Conservation (phyloP, 179 eudicot genomes). For the Silene coronaria region DNA sequence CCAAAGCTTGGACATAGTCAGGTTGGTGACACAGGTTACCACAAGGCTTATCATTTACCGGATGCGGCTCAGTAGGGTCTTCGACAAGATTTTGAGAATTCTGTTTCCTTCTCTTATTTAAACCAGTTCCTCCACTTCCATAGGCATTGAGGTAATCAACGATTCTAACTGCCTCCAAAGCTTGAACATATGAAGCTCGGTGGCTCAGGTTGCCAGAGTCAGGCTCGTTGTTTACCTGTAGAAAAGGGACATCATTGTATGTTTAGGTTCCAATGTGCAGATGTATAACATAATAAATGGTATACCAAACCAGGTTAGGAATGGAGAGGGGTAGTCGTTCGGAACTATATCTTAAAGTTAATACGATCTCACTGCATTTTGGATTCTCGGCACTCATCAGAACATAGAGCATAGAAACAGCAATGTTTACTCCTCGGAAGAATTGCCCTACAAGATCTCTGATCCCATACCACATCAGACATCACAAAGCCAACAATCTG, state of each 20-base stretch:
- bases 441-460: neutral
- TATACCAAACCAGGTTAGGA: neutral
- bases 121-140: constrained; percentile 26
- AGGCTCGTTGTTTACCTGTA: constrained; percentile 27
- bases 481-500: neutral
- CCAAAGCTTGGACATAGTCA: constrained; percentile 24
- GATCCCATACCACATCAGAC: neutral
- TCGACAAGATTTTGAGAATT: constrained; percentile 30
- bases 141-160: constrained; percentile 13
- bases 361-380: neutral
- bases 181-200: constrained; percentile 18
- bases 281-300: neutral
- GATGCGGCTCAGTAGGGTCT: constrained; percentile 18
- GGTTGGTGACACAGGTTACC: constrained; percentile 12
- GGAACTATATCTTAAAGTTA: neutral
- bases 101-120: constrained; percentile 31
- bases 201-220: constrained; percentile 14
- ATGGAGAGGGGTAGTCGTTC: neutral
- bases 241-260: neutral
- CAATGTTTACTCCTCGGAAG: neutral
- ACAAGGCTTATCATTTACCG: constrained; percentile 23
- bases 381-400: neutral
- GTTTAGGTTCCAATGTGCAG: neutral
- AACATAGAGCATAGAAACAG: neutral
- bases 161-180: constrained; percentile 24